These are phyloP conservation scores for Aspergillus saccharolyticus DNA, from an alignment of 495 filamentous ascomycete species.

Conservation along the genomic window DNA sequence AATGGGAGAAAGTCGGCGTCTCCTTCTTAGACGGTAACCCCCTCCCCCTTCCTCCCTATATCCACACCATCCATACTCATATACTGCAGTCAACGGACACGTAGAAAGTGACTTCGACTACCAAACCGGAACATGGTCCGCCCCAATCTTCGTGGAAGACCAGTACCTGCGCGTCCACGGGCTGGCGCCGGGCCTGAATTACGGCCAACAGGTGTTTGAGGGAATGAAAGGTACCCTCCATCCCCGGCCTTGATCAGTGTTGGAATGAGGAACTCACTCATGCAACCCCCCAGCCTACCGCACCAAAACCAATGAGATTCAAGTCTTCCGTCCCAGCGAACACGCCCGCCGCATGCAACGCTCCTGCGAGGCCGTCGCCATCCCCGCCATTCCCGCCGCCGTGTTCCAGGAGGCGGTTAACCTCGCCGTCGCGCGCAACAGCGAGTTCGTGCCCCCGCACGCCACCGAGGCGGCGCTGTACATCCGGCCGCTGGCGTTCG, in stretches of 20 bases:
- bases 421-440: conserved; percentile 76
- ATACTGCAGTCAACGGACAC: conserved; percentile 39
- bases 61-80: not conserved
- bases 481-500: conserved; percentile 81
- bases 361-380: conserved; percentile 69
- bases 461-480: conserved; percentile 84
- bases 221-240: conserved; percentile 91
- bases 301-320: conserved; percentile 45
- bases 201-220: conserved; percentile 91
- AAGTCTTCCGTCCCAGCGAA: conserved; percentile 72
- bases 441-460: conserved; percentile 81
- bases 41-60: not conserved
- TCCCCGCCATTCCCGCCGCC: conserved; percentile 67
- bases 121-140: conserved; percentile 52
- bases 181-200: conserved; percentile 86
- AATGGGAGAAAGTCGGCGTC: too few species aligned
- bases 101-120: conserved; percentile 34
- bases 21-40: too few species aligned
- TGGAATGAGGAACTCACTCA: not conserved
- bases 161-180: conserved; percentile 82
- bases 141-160: conserved; percentile 67
- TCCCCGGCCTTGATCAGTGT: too few species aligned
- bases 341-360: conserved; percentile 79
- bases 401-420: conserved; percentile 68
- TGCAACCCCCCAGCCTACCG: conserved; percentile 25